Evolutionary conservation across 2,329 filamentous ascomycete species (phyloP).

Genomic region (Knufia fluminis): DNA sequence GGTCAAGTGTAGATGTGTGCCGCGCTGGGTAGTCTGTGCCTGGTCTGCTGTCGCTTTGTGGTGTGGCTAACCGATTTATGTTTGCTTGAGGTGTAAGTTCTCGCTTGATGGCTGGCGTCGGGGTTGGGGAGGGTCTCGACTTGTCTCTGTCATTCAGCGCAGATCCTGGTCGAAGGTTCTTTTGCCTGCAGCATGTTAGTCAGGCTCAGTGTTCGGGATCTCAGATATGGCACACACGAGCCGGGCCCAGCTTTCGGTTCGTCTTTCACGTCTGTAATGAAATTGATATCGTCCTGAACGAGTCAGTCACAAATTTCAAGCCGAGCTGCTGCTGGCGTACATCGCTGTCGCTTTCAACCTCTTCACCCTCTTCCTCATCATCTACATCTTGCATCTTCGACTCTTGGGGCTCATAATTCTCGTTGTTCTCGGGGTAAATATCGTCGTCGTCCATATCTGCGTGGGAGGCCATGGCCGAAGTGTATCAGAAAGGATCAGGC

Average conservation of each 20-base stretch:
- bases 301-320: constrained; percentile 24
- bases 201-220: constrained; percentile 4
- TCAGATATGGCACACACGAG: constrained; percentile 26
- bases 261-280: constrained; percentile 40
- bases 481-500: background rate
- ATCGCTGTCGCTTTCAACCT: constrained; percentile 27
- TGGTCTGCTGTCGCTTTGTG: constrained; percentile 35
- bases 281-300: constrained; percentile 40
- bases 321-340: constrained; percentile 24
- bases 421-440: constrained; percentile 17
- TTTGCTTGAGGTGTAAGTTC: constrained; percentile 20
- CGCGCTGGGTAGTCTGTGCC: constrained; percentile 58
- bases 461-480: background rate
- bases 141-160: constrained; percentile 29
- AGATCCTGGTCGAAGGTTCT: constrained; percentile 28
- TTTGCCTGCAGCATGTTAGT: constrained; percentile 20
- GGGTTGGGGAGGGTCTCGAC: constrained; percentile 30
- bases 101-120: constrained; percentile 24
- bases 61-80: constrained; percentile 25
- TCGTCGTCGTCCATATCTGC: constrained; percentile 22
- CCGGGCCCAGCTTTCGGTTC: constrained; percentile 31
- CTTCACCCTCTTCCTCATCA: constrained; percentile 21
- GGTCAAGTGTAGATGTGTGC: constrained; percentile 69
- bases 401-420: constrained; percentile 13
- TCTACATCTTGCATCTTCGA: constrained; percentile 26